Base-by-base conservation (phyloP, 306 rosid genomes). In the Oxytropis ochrocephala region DNA sequence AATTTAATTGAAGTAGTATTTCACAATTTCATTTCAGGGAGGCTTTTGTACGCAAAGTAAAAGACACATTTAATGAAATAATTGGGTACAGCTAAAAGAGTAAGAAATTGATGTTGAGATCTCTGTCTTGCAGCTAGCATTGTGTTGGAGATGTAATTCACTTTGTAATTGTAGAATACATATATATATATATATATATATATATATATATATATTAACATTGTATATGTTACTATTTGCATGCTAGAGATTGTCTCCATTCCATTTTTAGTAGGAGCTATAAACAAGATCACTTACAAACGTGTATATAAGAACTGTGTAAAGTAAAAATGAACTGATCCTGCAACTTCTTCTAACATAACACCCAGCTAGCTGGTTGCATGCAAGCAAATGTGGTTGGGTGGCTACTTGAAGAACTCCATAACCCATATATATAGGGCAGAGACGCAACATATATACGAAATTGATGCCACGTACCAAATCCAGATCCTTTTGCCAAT, bases 71-170 rank as follows among this genome's bases (percentile, higher is more conserved):
- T 59, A 75, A 36, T 10, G 96, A 92, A 7, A 82, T 88, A 56
- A 80, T 63, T 53, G 98, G 98, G 5, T 82, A 89, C 91, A 84
- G 85, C 91, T 91, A 83, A 79, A 76, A 48, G 73, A 72, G 71
- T 43, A 27, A n/a, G 74, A 76, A 30, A 78, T 39, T 38, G 79
- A 71, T 55, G 73, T 5, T 11, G 47, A 78, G 78, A 75, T n/a
- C n/a, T n/a, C n/a, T n/a, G n/a, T n/a, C n/a, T n/a, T n/a, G n/a
- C n/a, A n/a, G n/a, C n/a, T n/a, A n/a, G n/a, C n/a, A n/a, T n/a
- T n/a, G n/a, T n/a, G n/a, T n/a, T n/a, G n/a, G n/a, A n/a, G n/a
- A n/a, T n/a, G n/a, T n/a, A n/a, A n/a, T n/a, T n/a, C n/a, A n/a
- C n/a, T n/a, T n/a, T n/a, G n/a, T n/a, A n/a, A n/a, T n/a, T n/a